These are phyloP conservation scores for Chlamydomonas sphaeroides DNA, from an alignment of 139 green algal genomes.

Conservation along the genomic window DNA sequence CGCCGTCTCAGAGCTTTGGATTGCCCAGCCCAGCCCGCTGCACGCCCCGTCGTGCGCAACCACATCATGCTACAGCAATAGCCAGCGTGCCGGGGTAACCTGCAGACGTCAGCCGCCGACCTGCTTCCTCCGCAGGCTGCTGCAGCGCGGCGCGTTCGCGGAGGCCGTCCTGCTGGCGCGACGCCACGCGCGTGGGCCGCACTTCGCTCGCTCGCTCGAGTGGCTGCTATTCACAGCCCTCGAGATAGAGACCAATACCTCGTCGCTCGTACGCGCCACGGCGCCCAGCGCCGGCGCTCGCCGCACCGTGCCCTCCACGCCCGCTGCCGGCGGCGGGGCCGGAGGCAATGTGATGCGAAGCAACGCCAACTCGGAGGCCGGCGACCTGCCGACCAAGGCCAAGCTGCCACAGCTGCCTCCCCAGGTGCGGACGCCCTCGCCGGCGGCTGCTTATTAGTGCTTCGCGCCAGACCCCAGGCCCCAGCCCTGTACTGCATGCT, in stretches of 20 bases:
- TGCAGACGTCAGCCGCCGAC: neutral
- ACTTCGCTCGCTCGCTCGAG: slow-evolving; percentile 92
- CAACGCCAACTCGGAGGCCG: too few relatives aligned
- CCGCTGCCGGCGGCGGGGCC: too few relatives aligned
- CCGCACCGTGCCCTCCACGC: too few relatives aligned
- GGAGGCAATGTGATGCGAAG: too few relatives aligned
- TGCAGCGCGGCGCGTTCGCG: slow-evolving; percentile 75
- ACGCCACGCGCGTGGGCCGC: slow-evolving; percentile 69
- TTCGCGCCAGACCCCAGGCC: neutral
- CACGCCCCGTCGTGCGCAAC: too few relatives aligned
- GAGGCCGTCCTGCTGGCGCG: slow-evolving; percentile 70
- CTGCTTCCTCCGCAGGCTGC: slow-evolving; percentile 77
- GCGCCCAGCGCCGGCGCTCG: neutral
- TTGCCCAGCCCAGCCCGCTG: too few relatives aligned
- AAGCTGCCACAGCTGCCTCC: neutral
- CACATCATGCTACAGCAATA: too few relatives aligned
- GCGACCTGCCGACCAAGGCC: too few relatives aligned
- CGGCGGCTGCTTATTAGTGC: too few relatives aligned
- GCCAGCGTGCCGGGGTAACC: neutral
- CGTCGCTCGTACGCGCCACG: neutral
- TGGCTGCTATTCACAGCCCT: slow-evolving; percentile 97
- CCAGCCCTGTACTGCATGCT: neutral
- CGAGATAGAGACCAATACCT: slow-evolving; percentile 70
- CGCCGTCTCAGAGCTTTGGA: too few relatives aligned
- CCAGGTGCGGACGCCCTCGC: neutral